A percentile compares a stretch with the other conserved stretches of the same genome.
phyloP scores from a whole-genome alignment of 345 rosid genomes.

The Physaria fendleri region DNA sequence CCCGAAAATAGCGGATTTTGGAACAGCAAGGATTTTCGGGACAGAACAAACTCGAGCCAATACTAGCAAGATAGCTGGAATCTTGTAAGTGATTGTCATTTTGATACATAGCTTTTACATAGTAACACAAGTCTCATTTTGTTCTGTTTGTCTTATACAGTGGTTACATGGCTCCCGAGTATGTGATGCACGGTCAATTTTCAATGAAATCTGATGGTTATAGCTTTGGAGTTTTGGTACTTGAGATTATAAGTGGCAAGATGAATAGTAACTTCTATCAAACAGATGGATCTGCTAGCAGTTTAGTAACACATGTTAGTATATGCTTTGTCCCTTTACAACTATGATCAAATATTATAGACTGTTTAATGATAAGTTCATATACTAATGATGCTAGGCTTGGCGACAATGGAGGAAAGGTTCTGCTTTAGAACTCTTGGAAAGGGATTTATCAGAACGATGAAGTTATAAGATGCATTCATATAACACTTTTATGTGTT shows the following conservation, averaged over 20 bases:
- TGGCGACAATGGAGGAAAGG: conserved; percentile 41
- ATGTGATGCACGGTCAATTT: conserved; percentile 20
- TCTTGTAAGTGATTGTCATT: conserved; percentile 1
- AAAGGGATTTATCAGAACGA: conserved; percentile 21
- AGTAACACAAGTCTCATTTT: neutral
- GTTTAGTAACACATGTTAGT: conserved; percentile 29
- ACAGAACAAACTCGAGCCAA: conserved; percentile 17
- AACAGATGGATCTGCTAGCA: neutral
- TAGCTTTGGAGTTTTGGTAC: conserved; percentile 12
- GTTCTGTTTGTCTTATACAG: neutral
- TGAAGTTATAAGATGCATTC: conserved; percentile 40
- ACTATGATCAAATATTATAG: neutral
- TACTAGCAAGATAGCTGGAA: conserved; percentile 16
- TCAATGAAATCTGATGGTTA: conserved; percentile 21
- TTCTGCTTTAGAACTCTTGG: conserved; percentile 28
- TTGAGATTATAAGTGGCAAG: conserved; percentile 27
- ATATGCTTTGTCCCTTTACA: neutral
- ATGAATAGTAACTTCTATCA: neutral
- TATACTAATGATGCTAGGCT: conserved; percentile 13
- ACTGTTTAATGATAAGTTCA: neutral
- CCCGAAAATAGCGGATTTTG: conserved; percentile 25
- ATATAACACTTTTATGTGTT: conserved; percentile 39
- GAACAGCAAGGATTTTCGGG: conserved; percentile 16
- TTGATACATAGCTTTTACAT: neutral
- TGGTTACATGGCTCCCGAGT: conserved; percentile 36